phyloP scores from a whole-genome alignment of 148 eudicot species.

The Agrostemma githago region DNA sequence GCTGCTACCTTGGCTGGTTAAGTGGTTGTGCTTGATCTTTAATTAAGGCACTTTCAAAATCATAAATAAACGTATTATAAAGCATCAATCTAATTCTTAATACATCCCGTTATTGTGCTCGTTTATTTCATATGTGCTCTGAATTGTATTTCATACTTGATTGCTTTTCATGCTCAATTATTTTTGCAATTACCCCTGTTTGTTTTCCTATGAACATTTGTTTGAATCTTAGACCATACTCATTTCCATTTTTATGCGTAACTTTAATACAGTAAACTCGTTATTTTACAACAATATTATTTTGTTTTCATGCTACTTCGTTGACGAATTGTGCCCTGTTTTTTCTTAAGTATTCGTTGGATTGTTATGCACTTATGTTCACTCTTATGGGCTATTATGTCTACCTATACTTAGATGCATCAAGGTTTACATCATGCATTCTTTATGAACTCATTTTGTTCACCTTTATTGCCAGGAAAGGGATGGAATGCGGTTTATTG shows the following conservation, averaged over 20 bases:
- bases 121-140: background rate
- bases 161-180: background rate
- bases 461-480: constrained; percentile 38
- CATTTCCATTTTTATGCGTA: background rate
- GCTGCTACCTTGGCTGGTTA: background rate
- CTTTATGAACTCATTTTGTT: background rate
- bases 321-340: background rate
- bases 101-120: background rate
- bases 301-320: background rate
- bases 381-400: background rate
- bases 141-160: background rate
- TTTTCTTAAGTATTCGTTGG: too few relatives aligned
- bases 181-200: background rate
- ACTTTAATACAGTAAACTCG: background rate
- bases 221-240: constrained; percentile 1
- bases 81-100: background rate
- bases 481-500: constrained; percentile 84
- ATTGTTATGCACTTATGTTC: background rate
- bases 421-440: background rate
- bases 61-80: background rate
- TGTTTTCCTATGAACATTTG: background rate
- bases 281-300: background rate
- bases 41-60: background rate
- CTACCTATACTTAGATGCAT: background rate
- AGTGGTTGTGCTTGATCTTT: background rate